These are phyloP conservation scores for Xylariaceae sp. DNA, from an alignment of 2,329 filamentous ascomycete genomes.

Conservation along the genomic window DNA sequence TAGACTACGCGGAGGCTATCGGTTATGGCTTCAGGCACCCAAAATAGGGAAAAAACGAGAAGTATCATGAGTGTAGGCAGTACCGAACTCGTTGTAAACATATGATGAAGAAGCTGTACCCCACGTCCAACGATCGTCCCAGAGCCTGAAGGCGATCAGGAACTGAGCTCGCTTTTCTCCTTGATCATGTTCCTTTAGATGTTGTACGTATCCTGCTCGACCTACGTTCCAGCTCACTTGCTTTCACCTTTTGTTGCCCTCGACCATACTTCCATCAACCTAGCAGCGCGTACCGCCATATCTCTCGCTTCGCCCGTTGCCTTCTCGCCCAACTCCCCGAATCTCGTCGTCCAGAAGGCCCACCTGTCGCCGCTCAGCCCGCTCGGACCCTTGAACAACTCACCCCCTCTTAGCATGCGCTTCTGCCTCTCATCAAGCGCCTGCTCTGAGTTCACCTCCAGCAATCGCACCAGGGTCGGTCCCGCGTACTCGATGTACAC, in stretches of 20 bases:
- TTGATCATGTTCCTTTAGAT: too few relatives aligned
- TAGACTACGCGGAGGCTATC: too few relatives aligned
- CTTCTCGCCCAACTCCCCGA: constrained; percentile 18
- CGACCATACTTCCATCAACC: constrained; percentile 24
- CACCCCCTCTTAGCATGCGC: constrained; percentile 17
- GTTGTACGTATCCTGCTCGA: too few relatives aligned
- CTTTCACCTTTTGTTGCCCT: constrained; percentile 5
- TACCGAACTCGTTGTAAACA: too few relatives aligned
- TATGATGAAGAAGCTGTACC: too few relatives aligned
- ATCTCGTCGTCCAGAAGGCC: constrained; percentile 23
- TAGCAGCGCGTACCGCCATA: constrained; percentile 19
- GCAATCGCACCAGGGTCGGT: constrained; percentile 14
- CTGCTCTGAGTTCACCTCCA: constrained; percentile 15
- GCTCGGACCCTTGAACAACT: constrained; percentile 16
- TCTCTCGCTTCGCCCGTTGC: constrained; percentile 14
- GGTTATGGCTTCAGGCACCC: too few relatives aligned
- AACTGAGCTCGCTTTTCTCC: too few relatives aligned
- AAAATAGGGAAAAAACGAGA: too few relatives aligned
- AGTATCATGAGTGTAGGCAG: too few relatives aligned
- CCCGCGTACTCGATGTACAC: constrained; percentile 26
- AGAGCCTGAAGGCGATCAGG: too few relatives aligned
- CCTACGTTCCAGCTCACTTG: too few relatives aligned
- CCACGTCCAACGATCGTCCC: too few relatives aligned
- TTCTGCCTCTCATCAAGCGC: constrained; percentile 12
- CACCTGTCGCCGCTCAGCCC: constrained; percentile 22